A percentile compares a stretch with the other conserved stretches of the same genome.
Conservation (phyloP, 139 green algal genomes). For the Chlamydomonas schloesseri region DNA sequence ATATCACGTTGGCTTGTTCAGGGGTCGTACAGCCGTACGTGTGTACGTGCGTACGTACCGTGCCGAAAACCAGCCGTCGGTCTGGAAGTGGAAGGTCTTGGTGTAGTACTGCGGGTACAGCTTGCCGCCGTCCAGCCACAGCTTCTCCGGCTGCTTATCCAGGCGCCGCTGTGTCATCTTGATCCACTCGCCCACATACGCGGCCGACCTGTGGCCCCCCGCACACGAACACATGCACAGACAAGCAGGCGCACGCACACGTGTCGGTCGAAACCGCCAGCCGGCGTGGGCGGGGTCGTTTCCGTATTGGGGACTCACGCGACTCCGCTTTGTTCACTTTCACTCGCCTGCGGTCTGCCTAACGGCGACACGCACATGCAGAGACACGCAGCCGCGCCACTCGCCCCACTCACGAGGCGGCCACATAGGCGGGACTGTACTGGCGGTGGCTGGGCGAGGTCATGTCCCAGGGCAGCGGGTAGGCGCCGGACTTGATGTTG, state of each 20-base stretch:
- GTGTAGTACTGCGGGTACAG: constrained; percentile 88
- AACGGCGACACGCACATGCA: background rate
- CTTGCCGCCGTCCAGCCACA: constrained; percentile 65
- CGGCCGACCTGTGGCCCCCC: background rate
- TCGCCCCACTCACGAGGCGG: constrained; percentile 25
- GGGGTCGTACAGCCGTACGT: no score
- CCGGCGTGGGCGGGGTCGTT: no score
- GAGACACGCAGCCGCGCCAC: background rate
- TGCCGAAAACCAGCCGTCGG: constrained; percentile 83
- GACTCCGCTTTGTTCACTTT: no score
- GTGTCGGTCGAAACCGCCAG: no score
- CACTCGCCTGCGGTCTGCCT: no score
- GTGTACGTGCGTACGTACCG: no score
- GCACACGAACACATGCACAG: background rate
- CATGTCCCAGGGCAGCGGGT: constrained; percentile 90
- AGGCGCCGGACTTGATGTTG: no score
- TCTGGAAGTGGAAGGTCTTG: constrained; percentile 90
- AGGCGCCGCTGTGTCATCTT: constrained; percentile 62
- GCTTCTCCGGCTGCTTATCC: constrained; percentile 43
- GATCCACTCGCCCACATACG: constrained; percentile 69
- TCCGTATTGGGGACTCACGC: no score
- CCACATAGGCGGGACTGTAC: constrained; percentile 80
- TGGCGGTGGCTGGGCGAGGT: constrained; percentile 73
- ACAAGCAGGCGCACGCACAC: background rate
- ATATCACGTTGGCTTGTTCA: no score